Conservation (phyloP, 2,329 filamentous ascomycete genomes). For the Xylariaceae sp. region DNA sequence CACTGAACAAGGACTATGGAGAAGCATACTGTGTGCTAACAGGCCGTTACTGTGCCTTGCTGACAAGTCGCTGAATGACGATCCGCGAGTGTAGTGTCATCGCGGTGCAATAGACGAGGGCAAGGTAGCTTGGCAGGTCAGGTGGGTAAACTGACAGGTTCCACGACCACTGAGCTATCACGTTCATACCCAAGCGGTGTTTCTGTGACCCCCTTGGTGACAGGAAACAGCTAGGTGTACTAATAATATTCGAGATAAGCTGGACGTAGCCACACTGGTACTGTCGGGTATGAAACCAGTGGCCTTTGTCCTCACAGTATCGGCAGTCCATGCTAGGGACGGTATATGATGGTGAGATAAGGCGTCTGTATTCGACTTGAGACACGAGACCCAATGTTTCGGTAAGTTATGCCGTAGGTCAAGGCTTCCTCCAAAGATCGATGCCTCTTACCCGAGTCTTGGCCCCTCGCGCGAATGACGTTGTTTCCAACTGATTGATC, state of each 20-base stretch:
- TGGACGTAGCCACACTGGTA: not conserved
- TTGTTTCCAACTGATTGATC: too few relatives aligned
- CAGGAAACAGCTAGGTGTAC: too few relatives aligned
- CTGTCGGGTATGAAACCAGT: not conserved
- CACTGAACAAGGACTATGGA: not conserved
- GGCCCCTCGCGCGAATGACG: too few relatives aligned
- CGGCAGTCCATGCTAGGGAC: not conserved
- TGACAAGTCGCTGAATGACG: not conserved
- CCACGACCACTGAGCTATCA: too few relatives aligned
- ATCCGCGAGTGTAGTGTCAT: conserved; percentile 1
- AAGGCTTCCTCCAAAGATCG: not conserved
- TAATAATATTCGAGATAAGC: not conserved
- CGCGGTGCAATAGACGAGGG: not conserved
- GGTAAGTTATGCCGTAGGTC: conserved; percentile 1
- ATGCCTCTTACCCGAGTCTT: not conserved
- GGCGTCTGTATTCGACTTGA: not conserved
- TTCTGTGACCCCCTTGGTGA: too few relatives aligned
- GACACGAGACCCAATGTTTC: too few relatives aligned
- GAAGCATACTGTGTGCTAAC: not conserved
- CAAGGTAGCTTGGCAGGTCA: not conserved
- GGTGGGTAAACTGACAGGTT: too few relatives aligned
- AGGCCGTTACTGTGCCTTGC: not conserved
- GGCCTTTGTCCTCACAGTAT: too few relatives aligned
- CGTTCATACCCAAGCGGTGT: too few relatives aligned
- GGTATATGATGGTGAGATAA: not conserved